Evolutionary conservation across 495 filamentous ascomycete species (phyloP).

Genomic region (Trichoderma erinaceum): DNA sequence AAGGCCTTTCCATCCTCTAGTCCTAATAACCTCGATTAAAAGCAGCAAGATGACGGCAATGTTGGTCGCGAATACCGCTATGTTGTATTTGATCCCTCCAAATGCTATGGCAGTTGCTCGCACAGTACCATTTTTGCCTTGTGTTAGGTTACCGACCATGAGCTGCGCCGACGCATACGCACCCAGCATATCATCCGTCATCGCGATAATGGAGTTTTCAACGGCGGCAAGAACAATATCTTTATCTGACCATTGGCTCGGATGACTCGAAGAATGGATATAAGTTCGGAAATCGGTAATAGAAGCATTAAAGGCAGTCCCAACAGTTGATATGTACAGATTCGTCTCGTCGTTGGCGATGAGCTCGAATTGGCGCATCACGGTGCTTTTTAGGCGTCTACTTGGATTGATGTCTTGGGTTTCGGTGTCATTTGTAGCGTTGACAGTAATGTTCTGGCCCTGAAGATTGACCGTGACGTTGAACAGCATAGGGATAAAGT

Average conservation of each 20-base stretch:
- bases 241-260: slow-evolving; percentile 14
- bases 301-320: slow-evolving; percentile 29
- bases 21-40: slow-evolving; percentile 15
- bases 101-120: slow-evolving; percentile 21
- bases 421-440: background rate
- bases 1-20: slow-evolving; percentile 17
- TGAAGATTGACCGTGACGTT: slow-evolving; percentile 28
- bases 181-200: slow-evolving; percentile 32
- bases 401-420: slow-evolving; percentile 27
- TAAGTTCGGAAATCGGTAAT: slow-evolving; percentile 25
- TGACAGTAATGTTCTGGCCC: slow-evolving; percentile 28
- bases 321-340: slow-evolving; percentile 29
- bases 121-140: slow-evolving; percentile 16
- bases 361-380: slow-evolving; percentile 26
- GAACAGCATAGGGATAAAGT: slow-evolving; percentile 27
- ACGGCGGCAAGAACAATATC: slow-evolving; percentile 29
- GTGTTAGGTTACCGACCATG: slow-evolving; percentile 24
- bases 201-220: slow-evolving; percentile 27
- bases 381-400: slow-evolving; percentile 25
- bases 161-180: slow-evolving; percentile 31
- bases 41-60: slow-evolving; percentile 21
- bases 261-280: background rate
- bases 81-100: slow-evolving; percentile 29
- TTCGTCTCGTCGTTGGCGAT: slow-evolving; percentile 29
- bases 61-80: slow-evolving; percentile 25